Evolutionary conservation across 1,284 basidiomycete genomes (phyloP), one percentile per base, ranked within the genome.

Genomic region (Mycena sp.): DNA sequence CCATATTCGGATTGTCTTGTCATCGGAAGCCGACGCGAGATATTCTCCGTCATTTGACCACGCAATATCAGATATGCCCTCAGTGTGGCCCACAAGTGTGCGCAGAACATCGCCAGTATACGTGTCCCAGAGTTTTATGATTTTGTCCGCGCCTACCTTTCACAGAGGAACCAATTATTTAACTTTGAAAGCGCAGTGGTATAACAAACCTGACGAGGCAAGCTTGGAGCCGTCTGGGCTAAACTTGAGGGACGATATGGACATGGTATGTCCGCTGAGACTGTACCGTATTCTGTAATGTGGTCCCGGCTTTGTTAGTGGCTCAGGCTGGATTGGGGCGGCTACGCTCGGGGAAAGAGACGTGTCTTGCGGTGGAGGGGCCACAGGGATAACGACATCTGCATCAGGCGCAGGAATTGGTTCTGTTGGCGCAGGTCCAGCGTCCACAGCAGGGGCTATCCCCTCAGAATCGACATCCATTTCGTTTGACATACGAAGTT

Each of bases 11-110:
- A 96, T 86, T 0, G 90, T 90, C 68, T 91, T 91, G 76, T 98
- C 96, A 74, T 98, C 96, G 3, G 94, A 96, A 1, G 94, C 95
- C 46, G 93, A 94, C 0, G 95, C 94, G 38, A 98, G 76, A 73
- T 89, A 92, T 63, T 91, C 85, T 25, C 89, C 89, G 72, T 96
- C 92, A 41, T 80, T 80, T 0, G 94, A 94, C 89, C 95, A 95
- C 12, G 93, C 90, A 67, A 98, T 78, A 72, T 97, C 94, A 56
- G 94, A 95, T 63, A 98, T 87, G 1, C 96, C 96, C 76, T 91
- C 87, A 11, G 81, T 84, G 71, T 94, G 92, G 1, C 89, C 90
- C 60, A 85, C 78, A 25, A 93, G 79, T 0, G 92, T 93, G 55
- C 85, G 82, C 49, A 94, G 75, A 58, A 93, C 84, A 68, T 91